Evolutionary conservation across 2,329 filamentous ascomycete genomes (phyloP), one percentile per base, ranked within the genome.

Genomic region (Cladosporium sp.): DNA sequence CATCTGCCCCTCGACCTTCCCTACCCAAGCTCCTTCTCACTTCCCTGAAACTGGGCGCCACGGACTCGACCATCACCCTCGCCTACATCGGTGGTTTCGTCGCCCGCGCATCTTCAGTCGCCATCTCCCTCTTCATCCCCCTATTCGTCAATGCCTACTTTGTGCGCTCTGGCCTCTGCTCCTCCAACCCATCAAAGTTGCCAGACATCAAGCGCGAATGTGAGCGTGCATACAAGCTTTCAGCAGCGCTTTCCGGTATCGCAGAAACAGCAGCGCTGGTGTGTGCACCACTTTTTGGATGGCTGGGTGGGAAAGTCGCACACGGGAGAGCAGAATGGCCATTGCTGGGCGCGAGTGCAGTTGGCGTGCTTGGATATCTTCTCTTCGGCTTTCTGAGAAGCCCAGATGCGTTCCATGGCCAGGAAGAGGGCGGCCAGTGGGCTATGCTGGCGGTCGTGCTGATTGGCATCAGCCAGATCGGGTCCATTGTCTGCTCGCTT

Each of bases 81-180:
- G 92, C 87, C 22, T 98, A 97, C 62, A 73, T 97, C 0, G 93
- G 92, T 55, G 93, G 93, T 1, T 96, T 97, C 61, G 92, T 98
- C 2, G 92, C 91, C 8, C 83, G 93, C 50, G 91, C 93, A 7
- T 96, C 91, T 0, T 95, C 90, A 0, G 93, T 98, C 4, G 92
- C 88, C 46, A 95, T 98, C 57, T 94, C 89, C 0, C 79, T 97
- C 5, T 98, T 97, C 70, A 86, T 98, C 48, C 93, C 93, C 0
- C 78, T 98, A 2, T 94, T 87, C 64, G 83, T 96, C 60, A 97
- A 97, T 65, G 84, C 88, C 19, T 95, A 88, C 68, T 97, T 92
- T 68, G 86, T 92, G 55, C 74, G 76, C 42, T 85, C 85, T 47
- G 91, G 89, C 2, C 85, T 87, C 57, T 97, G 93, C 71, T 78